Percentiles rank a stretch among this genome's conserved stretches.
These are phyloP conservation scores for Novymonas esmeraldas DNA, from an alignment of 208 protist genomes.

Conservation along the genomic window DNA sequence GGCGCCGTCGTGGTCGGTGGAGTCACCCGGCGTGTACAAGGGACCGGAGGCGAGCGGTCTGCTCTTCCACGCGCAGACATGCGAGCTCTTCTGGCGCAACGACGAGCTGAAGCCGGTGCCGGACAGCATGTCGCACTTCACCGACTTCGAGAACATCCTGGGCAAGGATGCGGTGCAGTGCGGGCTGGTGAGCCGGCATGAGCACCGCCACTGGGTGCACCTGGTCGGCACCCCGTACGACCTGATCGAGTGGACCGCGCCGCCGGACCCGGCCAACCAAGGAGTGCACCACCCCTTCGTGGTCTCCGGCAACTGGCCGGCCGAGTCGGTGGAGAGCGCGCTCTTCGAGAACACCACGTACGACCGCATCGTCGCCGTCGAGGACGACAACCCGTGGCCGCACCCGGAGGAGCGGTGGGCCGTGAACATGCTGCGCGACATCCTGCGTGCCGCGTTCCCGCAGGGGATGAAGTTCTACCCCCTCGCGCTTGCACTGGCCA, in stretches of 20 bases:
- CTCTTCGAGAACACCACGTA: constrained; percentile 50
- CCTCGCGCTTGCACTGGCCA: constrained; percentile 34
- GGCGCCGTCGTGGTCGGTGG: constrained; percentile 7
- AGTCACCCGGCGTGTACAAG: constrained; percentile 45
- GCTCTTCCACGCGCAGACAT: constrained; percentile 71
- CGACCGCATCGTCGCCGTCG: constrained; percentile 52
- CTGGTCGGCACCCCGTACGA: constrained; percentile 85
- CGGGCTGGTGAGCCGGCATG: constrained; percentile 62
- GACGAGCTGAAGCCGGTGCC: constrained; percentile 81
- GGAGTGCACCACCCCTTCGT: constrained; percentile 56
- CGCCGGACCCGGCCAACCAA: constrained; percentile 42
- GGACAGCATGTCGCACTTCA: constrained; percentile 88
- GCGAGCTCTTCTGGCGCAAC: constrained; percentile 85
- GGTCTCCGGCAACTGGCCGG: constrained; percentile 41
- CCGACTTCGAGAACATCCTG: constrained; percentile 83
- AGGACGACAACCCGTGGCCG: constrained; percentile 50
- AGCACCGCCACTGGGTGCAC: constrained; percentile 80
- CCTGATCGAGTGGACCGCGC: constrained; percentile 71
- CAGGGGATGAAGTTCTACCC: constrained; percentile 52
- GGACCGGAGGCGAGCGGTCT: constrained; percentile 49
- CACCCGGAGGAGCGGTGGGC: constrained; percentile 72
- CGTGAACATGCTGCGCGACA: constrained; percentile 49
- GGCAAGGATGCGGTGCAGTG: constrained; percentile 74
- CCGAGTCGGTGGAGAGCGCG: constrained; percentile 32
- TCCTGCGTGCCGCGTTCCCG: constrained; percentile 45